Base-by-base conservation (phyloP, 169 alveolate species). In the Neospora caninum region DNA sequence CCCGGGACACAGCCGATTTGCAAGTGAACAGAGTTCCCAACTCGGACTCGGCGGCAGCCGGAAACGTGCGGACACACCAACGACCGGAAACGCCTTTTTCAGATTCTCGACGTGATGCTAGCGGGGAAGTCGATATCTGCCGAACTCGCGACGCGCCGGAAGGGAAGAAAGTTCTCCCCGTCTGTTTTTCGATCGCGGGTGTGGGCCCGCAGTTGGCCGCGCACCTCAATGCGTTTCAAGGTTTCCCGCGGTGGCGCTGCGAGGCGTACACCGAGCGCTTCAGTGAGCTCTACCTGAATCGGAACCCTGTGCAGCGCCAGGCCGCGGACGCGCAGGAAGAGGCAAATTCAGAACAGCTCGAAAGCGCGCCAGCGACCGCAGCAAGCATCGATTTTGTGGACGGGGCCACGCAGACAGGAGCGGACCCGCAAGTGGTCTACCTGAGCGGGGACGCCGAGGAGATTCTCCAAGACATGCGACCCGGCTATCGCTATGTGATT, bases 401-500 rank as follows among this genome's bases (percentile, higher is more conserved):
- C 6, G 43, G 18, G 87, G 34, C n/a, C 13, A 18, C 54, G 67
- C 25, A 89, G 4, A 58, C 45, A 70, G 54, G 4, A 31, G 36
- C 10, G 22, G 31, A 34, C 0, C 34, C n/a, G 78, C 18, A 42
- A 29, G 25, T 93, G 6, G 88, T 88, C 34, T 93, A 93, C 54
- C 49, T 93, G 78, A 87, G 93, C 9, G 95, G 91, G 22, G 95
- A 93, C 78, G 87, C 93, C 34, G 93, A 42, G 39, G 80, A 4
- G 22, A 88, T 84, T 39, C 45, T 93, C 67, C 58, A 93, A 29
- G 67, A 64, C 49, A 43, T 93, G 4, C 91, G 67, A 42, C 45
- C 69, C 29, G 88, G 80, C 82, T 92, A 91, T 18, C 70, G 88
- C 18, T 96, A 96, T 91, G 97, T 96, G n/a, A 94, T 96, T 6